Percentiles rank a stretch among this genome's conserved stretches.
These are phyloP conservation scores for Exophiala oligosperma DNA, from an alignment of 2,329 filamentous ascomycete species.

Conservation along the genomic window DNA sequence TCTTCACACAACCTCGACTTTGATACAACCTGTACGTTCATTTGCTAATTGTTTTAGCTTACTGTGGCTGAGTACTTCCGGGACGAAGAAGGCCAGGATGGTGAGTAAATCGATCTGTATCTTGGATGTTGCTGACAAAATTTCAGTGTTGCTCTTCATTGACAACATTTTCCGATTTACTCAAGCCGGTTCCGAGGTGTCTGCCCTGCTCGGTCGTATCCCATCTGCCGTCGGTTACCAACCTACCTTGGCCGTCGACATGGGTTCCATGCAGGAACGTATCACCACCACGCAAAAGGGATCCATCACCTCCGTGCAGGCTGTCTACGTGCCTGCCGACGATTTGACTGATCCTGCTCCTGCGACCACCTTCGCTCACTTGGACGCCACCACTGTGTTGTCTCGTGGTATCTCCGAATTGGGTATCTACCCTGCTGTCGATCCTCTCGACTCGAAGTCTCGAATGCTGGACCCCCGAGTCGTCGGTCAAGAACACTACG, in stretches of 20 bases:
- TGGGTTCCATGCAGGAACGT: slow-evolving; percentile 99
- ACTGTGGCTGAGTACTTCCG: no score
- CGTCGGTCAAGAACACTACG: slow-evolving; percentile 97
- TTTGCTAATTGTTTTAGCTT: no score
- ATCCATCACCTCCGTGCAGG: slow-evolving; percentile 99
- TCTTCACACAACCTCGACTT: no score
- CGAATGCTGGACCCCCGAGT: slow-evolving; percentile 99
- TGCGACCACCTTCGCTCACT: slow-evolving; percentile 98
- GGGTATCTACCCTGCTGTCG: slow-evolving; percentile 99
- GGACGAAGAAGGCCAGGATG: no score
- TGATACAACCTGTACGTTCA: no score
- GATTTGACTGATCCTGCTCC: slow-evolving; percentile 99
- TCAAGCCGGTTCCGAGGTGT: slow-evolving; percentile 99
- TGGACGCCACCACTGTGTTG: slow-evolving; percentile 99
- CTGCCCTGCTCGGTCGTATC: slow-evolving; percentile 97
- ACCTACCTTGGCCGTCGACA: slow-evolving; percentile 96
- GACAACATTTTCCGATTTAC: slow-evolving; percentile 99
- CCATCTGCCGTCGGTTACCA: slow-evolving; percentile 99
- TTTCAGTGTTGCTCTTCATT: slow-evolving; percentile 94
- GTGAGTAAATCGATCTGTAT: slow-evolving; percentile 55
- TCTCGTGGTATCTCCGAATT: slow-evolving; percentile 99
- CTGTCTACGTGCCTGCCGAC: slow-evolving; percentile 99
- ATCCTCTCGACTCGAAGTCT: slow-evolving; percentile 98
- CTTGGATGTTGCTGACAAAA: slow-evolving; percentile 63
- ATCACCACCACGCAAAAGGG: slow-evolving; percentile 99